A percentile compares a stretch with the other conserved stretches of the same genome.
These are phyloP conservation scores for Trichoderma erinaceum DNA, from an alignment of 495 filamentous ascomycete species.

Conservation along the genomic window DNA sequence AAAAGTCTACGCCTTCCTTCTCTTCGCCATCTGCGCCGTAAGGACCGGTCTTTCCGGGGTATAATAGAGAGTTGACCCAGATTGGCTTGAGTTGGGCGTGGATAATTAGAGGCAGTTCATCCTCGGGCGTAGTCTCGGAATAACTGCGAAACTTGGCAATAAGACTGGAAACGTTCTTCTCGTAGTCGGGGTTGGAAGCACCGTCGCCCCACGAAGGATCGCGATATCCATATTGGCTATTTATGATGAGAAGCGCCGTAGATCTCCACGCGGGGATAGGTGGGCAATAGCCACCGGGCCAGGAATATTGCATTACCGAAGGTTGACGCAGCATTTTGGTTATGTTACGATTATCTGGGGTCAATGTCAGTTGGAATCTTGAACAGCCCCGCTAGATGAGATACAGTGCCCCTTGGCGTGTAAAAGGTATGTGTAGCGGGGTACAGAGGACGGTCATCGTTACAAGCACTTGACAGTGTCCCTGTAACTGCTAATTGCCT, in stretches of 20 bases:
- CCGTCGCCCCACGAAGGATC: background rate
- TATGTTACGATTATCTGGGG: too few relatives aligned
- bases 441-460: too few relatives aligned
- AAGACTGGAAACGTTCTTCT: background rate
- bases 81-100: background rate
- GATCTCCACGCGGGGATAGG: background rate
- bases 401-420: too few relatives aligned
- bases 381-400: too few relatives aligned
- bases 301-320: background rate
- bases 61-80: background rate
- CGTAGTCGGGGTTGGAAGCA: background rate
- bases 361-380: too few relatives aligned
- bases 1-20: background rate
- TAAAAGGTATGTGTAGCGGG: too few relatives aligned
- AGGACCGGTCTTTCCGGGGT: background rate
- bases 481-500: too few relatives aligned
- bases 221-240: background rate
- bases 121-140: background rate
- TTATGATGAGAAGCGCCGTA: background rate
- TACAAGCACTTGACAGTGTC: too few relatives aligned
- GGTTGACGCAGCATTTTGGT: too few relatives aligned
- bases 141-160: background rate
- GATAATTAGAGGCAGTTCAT: background rate
- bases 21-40: slow-evolving; percentile 1
- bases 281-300: background rate